Conservation (phyloP, 306 rosid genomes). For the Cicer yamashitae region DNA sequence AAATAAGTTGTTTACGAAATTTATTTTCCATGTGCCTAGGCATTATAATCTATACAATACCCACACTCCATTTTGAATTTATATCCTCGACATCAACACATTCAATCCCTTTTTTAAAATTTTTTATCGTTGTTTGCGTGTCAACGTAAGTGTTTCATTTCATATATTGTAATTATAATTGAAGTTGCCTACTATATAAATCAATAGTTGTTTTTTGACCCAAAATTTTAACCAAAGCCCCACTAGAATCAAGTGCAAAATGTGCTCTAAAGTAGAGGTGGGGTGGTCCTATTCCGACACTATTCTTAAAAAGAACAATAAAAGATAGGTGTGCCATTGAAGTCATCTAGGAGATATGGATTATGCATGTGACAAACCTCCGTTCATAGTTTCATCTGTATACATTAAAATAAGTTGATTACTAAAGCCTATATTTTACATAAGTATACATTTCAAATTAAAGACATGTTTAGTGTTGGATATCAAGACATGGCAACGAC, state of each 20-base stretch:
- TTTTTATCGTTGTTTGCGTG: background rate
- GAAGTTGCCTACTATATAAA: background rate
- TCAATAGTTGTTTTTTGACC: background rate
- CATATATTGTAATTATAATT: too few species aligned
- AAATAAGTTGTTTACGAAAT: constrained; percentile 7
- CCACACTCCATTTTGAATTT: background rate
- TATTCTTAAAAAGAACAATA: background rate
- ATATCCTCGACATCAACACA: background rate
- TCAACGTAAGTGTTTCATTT: too few species aligned
- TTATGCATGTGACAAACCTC: background rate
- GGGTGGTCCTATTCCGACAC: background rate
- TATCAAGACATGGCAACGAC: too few species aligned
- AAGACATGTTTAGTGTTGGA: too few species aligned
- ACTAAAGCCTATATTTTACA: too few species aligned
- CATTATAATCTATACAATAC: background rate
- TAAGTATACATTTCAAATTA: too few species aligned
- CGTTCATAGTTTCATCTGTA: too few species aligned
- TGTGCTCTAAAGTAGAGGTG: background rate
- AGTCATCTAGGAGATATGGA: constrained; percentile 15
- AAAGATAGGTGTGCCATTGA: background rate
- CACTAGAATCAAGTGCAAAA: constrained; percentile 15
- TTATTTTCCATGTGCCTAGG: background rate
- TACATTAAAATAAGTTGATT: too few species aligned
- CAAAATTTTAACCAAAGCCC: constrained; percentile 11
- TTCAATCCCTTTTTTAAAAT: background rate